phyloP scores from a whole-genome alignment of 139 green algal genomes.

The Chlorella sp. region DNA sequence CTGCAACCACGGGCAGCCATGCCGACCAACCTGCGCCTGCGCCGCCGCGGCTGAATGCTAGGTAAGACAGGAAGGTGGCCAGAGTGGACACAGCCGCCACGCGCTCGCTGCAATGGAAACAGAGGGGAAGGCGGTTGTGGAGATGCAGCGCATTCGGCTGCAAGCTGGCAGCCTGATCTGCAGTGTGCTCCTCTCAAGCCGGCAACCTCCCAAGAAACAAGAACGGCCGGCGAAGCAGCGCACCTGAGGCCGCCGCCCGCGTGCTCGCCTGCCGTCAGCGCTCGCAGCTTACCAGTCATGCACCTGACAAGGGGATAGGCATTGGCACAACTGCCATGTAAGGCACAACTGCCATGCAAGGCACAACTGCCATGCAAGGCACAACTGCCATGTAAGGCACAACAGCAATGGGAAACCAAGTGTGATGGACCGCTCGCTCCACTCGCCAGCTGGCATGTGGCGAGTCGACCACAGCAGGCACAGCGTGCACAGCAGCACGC shows the following conservation, averaged over 20 bases:
- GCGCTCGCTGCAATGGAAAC: slow-evolving; percentile 52
- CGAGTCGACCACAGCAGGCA: too few species aligned
- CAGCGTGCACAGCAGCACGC: not conserved
- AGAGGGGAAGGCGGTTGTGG: too few species aligned
- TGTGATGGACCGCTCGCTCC: too few species aligned
- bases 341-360: not conserved
- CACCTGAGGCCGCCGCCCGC: slow-evolving; percentile 12
- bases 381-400: not conserved
- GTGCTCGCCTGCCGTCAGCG: slow-evolving; percentile 1
- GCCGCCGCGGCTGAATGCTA: slow-evolving; percentile 41
- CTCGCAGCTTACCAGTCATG: slow-evolving; percentile 54
- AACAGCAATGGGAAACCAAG: too few species aligned
- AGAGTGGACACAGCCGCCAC: slow-evolving; percentile 51
- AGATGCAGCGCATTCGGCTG: too few species aligned
- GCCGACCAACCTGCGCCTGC: too few species aligned
- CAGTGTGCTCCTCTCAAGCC: too few species aligned
- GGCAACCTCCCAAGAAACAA: too few species aligned
- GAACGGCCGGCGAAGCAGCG: not conserved
- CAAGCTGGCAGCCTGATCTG: too few species aligned
- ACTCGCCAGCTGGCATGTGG: too few species aligned
- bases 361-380: not conserved
- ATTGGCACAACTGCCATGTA: not conserved
- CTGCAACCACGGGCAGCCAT: too few species aligned
- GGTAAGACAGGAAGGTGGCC: slow-evolving; percentile 64
- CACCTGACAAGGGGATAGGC: too few species aligned